Conservation (phyloP, 1,139 yeast species). For the Saccharomyces pastorianus region DNA sequence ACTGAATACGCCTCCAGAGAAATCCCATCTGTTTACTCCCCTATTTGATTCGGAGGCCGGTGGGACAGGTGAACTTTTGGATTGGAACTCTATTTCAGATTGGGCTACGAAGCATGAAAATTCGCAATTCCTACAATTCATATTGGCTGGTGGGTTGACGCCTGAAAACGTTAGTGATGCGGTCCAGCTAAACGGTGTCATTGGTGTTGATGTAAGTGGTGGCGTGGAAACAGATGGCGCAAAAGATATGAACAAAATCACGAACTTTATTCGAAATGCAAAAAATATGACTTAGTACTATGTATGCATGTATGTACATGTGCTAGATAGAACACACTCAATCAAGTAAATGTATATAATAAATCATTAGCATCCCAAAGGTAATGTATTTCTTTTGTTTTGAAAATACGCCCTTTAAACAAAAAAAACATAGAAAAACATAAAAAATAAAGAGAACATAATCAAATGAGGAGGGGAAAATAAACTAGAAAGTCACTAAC, state of each 20-base stretch:
- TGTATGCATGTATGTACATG: background rate
- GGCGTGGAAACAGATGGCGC: constrained; percentile 79
- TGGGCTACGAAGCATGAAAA: constrained; percentile 29
- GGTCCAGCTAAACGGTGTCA: constrained; percentile 39
- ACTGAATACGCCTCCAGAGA: constrained; percentile 8
- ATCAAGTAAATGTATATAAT: no score
- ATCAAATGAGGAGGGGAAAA: no score
- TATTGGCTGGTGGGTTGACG: constrained; percentile 85
- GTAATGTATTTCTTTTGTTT: no score
- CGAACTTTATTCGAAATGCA: constrained; percentile 48
- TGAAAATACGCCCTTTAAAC: no score
- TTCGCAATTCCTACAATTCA: constrained; percentile 39
- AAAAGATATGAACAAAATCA: constrained; percentile 60
- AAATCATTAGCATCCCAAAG: no score
- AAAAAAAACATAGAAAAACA: no score
- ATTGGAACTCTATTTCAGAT: constrained; percentile 51
- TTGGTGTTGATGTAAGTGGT: constrained; percentile 91
- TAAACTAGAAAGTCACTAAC: no score
- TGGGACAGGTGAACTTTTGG: constrained; percentile 75
- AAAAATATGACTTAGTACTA: constrained; percentile 8
- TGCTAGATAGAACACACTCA: no score
- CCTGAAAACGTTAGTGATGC: constrained; percentile 64
- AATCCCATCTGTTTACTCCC: constrained; percentile 41
- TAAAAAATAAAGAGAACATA: no score
- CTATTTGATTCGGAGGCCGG: constrained; percentile 84